Evolutionary conservation across 1,139 yeast species (phyloP).

Genomic region (Taphrina confusa): DNA sequence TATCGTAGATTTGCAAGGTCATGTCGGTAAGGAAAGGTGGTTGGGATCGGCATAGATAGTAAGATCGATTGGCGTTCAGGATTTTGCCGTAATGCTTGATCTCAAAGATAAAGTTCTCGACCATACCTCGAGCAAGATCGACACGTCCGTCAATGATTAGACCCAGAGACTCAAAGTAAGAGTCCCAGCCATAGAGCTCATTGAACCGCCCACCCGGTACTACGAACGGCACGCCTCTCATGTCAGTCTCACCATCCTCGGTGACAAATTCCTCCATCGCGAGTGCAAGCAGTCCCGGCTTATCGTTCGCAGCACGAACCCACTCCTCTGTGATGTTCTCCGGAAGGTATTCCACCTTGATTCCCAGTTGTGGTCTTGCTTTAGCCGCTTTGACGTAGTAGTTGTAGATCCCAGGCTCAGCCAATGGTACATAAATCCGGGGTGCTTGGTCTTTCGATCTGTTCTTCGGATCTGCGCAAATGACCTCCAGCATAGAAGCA

Average conservation of each 20-base stretch:
- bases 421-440: conserved; percentile 74
- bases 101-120: conserved; percentile 87
- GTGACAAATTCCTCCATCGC: conserved; percentile 57
- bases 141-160: conserved; percentile 65
- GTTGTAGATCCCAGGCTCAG: conserved; percentile 70
- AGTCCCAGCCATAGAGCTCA: conserved; percentile 97
- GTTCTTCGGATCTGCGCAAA: conserved; percentile 80
- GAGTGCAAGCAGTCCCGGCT: conserved; percentile 83
- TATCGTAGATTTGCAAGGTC: conserved; percentile 71
- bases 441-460: conserved; percentile 63
- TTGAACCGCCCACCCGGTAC: conserved; percentile 98
- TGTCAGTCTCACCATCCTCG: conserved; percentile 56
- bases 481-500: conserved; percentile 58
- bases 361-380: conserved; percentile 57
- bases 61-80: conserved; percentile 89
- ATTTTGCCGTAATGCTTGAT: conserved; percentile 89
- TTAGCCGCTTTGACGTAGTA: conserved; percentile 62
- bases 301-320: conserved; percentile 72
- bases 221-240: conserved; percentile 78
- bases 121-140: conserved; percentile 85
- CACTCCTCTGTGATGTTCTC: conserved; percentile 63
- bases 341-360: conserved; percentile 75
- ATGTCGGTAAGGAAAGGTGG: conserved; percentile 98
- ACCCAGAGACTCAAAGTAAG: conserved; percentile 89
- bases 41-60: conserved; percentile 88